Evolutionary conservation across 306 rosid genomes (phyloP).

Genomic region (Casuarina glauca): DNA sequence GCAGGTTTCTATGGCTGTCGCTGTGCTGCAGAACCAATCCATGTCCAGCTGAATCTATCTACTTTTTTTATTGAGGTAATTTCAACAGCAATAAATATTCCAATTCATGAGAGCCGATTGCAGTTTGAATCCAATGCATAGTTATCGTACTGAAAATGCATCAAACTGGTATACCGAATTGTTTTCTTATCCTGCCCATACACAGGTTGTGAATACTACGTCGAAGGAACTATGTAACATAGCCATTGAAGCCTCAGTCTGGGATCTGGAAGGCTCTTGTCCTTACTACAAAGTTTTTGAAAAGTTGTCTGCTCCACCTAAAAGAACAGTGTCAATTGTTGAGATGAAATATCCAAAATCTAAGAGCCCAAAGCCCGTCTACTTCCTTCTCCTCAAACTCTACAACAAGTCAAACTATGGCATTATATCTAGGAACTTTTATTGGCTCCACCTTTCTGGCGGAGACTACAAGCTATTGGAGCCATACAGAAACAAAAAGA

Average conservation of each 20-base stretch:
- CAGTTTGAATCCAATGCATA: not conserved
- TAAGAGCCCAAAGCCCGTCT: conserved; percentile 67
- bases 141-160: no score
- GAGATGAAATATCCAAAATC: conserved; percentile 87
- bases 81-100: conserved; percentile 13
- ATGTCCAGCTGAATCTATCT: conserved; percentile 83
- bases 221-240: conserved; percentile 60
- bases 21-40: conserved; percentile 85
- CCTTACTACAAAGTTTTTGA: conserved; percentile 63
- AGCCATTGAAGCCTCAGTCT: conserved; percentile 79
- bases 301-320: conserved; percentile 59
- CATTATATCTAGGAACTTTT: conserved; percentile 79
- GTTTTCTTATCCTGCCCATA: conserved; percentile 31
- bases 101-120: conserved; percentile 4
- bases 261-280: conserved; percentile 90
- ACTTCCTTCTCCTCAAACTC: conserved; percentile 94
- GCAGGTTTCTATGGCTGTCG: conserved; percentile 97
- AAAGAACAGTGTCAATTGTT: conserved; percentile 52
- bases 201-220: conserved; percentile 88
- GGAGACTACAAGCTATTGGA: conserved; percentile 83
- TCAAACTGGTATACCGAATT: not conserved
- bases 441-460: conserved; percentile 82
- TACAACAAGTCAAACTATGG: conserved; percentile 53
- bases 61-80: conserved; percentile 75
- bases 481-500: conserved; percentile 59